Evolutionary conservation across 2,329 filamentous ascomycete species (phyloP), one percentile per base, ranked within the genome.

Genomic region (Fusarium sp.): DNA sequence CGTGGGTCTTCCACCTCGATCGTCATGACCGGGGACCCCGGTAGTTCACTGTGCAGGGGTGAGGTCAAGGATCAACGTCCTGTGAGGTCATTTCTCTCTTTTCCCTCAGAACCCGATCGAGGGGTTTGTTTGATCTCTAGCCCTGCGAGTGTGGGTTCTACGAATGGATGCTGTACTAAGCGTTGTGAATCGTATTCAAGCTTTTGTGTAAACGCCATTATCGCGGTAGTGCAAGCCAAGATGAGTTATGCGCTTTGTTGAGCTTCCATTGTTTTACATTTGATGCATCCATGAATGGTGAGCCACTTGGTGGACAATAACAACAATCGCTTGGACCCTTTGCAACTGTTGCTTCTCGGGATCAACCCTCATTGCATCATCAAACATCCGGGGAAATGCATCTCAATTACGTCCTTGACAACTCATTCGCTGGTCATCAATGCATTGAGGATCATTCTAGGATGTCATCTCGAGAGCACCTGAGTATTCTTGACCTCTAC

Each of bases 21-120:
- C 58, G 18, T 61, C 22, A 52, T 39, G 70, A 69, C 76, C 57
- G 65, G 76, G 76, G 62, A 24, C 61, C 76, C 76, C 63, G 58
- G 76, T 33, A 22, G 14, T 16, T 13, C 35, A 35, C 7, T 16
- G 52, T 69, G 59, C 59, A 64, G 56, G 10, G 18, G 24, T 13
- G 39, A 35, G 54, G n/a, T 18, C 27, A 16, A 45, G 43, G 57
- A 67, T 77, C 65, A 63, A 13, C 64, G 27, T 50, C 45, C 45
- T 45, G 71, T 78, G 76, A 78, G 76, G 76, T 78, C 76, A 78
- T 78, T 68, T 48, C 33, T 59, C 22, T 37, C 20, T 18, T 18
- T 41, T 24, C 22, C 20, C 20, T 29, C 20, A 24, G 24, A 29
- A 35, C 22, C n/a, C 37, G 43, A 48, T 16, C 39, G 24, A 20